A percentile compares a stretch with the other conserved stretches of the same genome.
These are phyloP conservation scores for Candida taoyuanica DNA, from an alignment of 805 yeast species.

Conservation along the genomic window DNA sequence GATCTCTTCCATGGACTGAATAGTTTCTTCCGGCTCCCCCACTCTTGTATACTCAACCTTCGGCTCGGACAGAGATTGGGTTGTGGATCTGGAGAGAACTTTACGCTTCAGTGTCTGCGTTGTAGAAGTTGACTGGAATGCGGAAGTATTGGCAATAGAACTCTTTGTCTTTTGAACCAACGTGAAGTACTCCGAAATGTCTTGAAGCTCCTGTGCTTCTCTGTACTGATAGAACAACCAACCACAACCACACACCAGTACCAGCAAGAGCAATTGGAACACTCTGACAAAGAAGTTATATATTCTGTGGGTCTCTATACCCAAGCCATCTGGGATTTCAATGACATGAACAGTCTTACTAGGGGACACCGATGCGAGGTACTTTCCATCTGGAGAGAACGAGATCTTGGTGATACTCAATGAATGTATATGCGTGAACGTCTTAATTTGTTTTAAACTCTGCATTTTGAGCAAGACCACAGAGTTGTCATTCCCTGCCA, in stretches of 20 bases:
- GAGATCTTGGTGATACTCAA: conserved; percentile 71
- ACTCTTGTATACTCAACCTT: too few species aligned
- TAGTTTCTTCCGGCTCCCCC: too few species aligned
- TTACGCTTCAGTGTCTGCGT: background rate
- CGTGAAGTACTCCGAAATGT: conserved; percentile 25
- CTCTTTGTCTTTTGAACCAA: conserved; percentile 14
- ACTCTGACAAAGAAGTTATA: conserved; percentile 23
- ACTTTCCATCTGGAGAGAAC: conserved; percentile 64
- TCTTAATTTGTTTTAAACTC: conserved; percentile 48
- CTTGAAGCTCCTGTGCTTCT: conserved; percentile 6
- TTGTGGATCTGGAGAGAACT: too few species aligned
- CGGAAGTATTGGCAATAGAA: background rate
- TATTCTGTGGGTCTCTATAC: conserved; percentile 25
- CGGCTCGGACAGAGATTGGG: too few species aligned
- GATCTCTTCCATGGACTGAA: too few species aligned
- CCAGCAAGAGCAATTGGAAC: conserved; percentile 14
- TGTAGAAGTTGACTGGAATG: background rate
- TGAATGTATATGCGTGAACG: conserved; percentile 51
- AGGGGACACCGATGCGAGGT: conserved; percentile 71
- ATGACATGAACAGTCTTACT: conserved; percentile 66
- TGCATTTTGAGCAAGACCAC: conserved; percentile 41
- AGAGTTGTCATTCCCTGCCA: conserved; percentile 55
- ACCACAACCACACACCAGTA: conserved; percentile 7
- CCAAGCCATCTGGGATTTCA: conserved; percentile 49
- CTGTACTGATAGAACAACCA: conserved; percentile 17